Base-by-base conservation (phyloP, 768 basidiomycete species). In the Boletus vermiculosoides region DNA sequence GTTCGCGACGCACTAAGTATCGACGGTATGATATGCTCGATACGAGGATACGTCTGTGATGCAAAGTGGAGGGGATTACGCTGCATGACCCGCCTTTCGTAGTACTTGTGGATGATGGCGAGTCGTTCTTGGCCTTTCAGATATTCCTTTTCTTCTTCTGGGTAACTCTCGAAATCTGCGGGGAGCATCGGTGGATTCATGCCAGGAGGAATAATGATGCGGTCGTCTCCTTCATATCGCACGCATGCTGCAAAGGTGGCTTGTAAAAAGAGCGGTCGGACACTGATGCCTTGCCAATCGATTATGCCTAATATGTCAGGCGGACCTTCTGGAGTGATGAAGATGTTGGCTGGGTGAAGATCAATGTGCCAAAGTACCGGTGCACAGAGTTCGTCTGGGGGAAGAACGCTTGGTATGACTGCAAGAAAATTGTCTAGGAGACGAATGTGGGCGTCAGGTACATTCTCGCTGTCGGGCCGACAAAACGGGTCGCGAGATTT, bases 281-380 rank as follows among this genome's bases (percentile, higher is more conserved):
- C 20, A 13, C 53, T 57, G 16, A 57, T 52, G 22, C 60, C 60
- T 16, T 63, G 60, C 62, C 56, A 63, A 37, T 61, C 55, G 23
- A 61, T 61, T 44, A 63, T 36, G 20, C 60, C 52, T 36, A 57
- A n/a, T 36, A 63, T 50, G 40, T 50, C 42, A 5, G 60, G 60
- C 9, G 23, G 16, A 8, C 56, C 60, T 20, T 57, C 47, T 1
- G 39, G 10, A 11, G 45, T 6, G 28, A 63, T 46, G 50, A 63
- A 55, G 31, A 63, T 46, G 33, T 63, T 61, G 36, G 53, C 41
- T 18, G 53, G 56, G 30, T 62, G 60, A 20, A 61, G 40, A 49
- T 63, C 62, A 12, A 11, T 57, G 44, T 61, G 60, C 62, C 60
- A 63, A 23, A 63, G 53, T 4, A 63, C 56, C 0, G 62, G 62